Base-by-base conservation (phyloP, 2,329 filamentous ascomycete genomes). In the Alternaria arbusti region DNA sequence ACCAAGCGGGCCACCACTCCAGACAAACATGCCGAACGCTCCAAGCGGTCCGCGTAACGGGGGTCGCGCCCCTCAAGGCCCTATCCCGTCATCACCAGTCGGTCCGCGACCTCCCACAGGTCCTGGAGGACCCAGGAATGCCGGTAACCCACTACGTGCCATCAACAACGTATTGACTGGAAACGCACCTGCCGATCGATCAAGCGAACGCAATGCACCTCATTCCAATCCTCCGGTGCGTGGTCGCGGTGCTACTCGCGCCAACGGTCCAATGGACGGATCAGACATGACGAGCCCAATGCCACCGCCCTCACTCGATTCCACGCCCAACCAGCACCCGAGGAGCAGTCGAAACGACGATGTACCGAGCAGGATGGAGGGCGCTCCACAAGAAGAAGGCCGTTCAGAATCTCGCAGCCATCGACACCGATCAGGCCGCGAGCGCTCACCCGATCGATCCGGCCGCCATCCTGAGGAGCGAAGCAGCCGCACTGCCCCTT, bases 11-110 rank as follows among this genome's bases (percentile, higher is more conserved):
- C 68, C 71, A 7, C 64, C 75, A n/a, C 63, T 79, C 7, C 76
- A 78, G 49, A 78, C 73, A 3, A 77, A 79, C 46, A 62, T 79
- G 46, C 70, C 75, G 4, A 69, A 69, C 36, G 71, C 73, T 45
- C 78, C 78, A 44, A 79, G 76, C 55, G 79, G 79, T 17, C 79
- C 79, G 25, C 77, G 79, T 13, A 69, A 71, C 32, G 70, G 70
- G 12, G 67, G 64, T 20, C 69, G 77, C 26, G 67, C 70, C 36
- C 69, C 70, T 12, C 73, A 75, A 50, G 72, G 66, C 0, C 63
- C 72, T 9, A 63, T 70, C 10, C 68, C 75, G 13, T 71, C 75
- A 4, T 74, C 76, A 9, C 77, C 78, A 20, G 65, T 74, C 5
- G 64, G 69, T 7, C 73, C 77, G 32, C 70, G 71, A 3, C 72